Base-by-base conservation (phyloP, 2,329 filamentous ascomycete genomes). In the Colletotrichum musicola region DNA sequence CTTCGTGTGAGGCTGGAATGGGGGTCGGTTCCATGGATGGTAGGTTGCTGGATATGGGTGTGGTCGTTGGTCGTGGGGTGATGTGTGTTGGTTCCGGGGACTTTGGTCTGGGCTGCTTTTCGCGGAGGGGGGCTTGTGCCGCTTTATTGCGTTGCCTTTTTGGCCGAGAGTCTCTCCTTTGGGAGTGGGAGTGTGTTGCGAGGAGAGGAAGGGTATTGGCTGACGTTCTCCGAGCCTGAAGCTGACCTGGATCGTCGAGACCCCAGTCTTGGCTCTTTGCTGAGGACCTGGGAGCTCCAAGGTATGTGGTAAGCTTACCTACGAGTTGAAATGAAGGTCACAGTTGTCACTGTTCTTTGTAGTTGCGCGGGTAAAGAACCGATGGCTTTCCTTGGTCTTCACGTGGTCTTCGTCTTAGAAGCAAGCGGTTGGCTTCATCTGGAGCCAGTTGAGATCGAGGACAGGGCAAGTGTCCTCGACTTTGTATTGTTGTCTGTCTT, bases 1-100 rank as follows among this genome's bases (percentile, higher is more conserved):
- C 25, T 35, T 16, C 12, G 22, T 42, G 56, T 25, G 30, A 22
- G 46, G 30, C 57, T 50, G 30, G 30, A 60, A 60, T 60, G 27
- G 40, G 44, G 57, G 16, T 35, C 22, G 22, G 22, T 25, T 25
- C 30, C 30, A 10, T 35, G 30, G 30, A 35, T 35, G 30, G 1
- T 12, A 9, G 30, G 30, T 9, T 12, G 9, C 30, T 35, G 9
- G 30, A 35, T 30, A 5, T 35, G 22, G 22, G 30, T 35, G 7
- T 35, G 30, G 30, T 35, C 10, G 30, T 35, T 35, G 30, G 27
- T 30, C 27, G 40, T 50, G 57, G 20, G 20, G 13, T 50, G 25
- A 35, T 35, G 5, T 54, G 12, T 30, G 27, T 54, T 54, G 27
- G 51, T 38, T 54, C 30, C 16, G 16, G 30, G 18, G 9, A 5